phyloP scores from a whole-genome alignment of 352 stramenopile genomes.

The Phytopythium montanum region DNA sequence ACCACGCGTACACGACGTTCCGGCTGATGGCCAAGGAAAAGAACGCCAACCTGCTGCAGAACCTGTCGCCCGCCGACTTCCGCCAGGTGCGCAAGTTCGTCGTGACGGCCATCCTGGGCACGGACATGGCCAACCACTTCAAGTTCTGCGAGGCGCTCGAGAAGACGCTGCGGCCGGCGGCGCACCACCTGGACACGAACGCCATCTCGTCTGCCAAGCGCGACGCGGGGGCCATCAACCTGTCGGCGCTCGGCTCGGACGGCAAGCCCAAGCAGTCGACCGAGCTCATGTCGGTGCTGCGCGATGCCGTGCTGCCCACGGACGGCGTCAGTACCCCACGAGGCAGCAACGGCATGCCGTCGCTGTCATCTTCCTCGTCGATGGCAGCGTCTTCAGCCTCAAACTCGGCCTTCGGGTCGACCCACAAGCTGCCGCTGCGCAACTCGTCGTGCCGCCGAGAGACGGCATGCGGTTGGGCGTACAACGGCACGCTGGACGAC shows the following conservation, averaged over 20 bases:
- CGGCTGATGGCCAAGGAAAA: slow-evolving; percentile 82
- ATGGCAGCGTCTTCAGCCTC: too few relatives aligned
- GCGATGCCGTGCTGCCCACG: slow-evolving; percentile 60
- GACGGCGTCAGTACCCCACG: slow-evolving; percentile 38
- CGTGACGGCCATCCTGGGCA: slow-evolving; percentile 84
- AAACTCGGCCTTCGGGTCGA: slow-evolving; percentile 17
- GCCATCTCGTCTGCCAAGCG: slow-evolving; percentile 37
- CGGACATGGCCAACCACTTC: slow-evolving; percentile 90
- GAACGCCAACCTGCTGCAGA: slow-evolving; percentile 81
- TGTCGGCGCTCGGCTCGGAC: background rate
- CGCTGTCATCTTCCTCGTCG: slow-evolving; percentile 7
- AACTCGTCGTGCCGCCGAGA: slow-evolving; percentile 22
- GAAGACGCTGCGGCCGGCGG: slow-evolving; percentile 55
- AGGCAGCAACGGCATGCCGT: slow-evolving; percentile 7
- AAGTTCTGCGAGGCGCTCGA: slow-evolving; percentile 80
- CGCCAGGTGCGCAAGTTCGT: slow-evolving; percentile 87
- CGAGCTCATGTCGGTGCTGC: slow-evolving; percentile 41
- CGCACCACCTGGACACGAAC: slow-evolving; percentile 45
- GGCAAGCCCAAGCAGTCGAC: slow-evolving; percentile 16
- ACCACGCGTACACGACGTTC: slow-evolving; percentile 88
- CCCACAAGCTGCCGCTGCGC: slow-evolving; percentile 12
- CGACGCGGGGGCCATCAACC: slow-evolving; percentile 15
- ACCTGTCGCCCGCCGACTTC: slow-evolving; percentile 65
- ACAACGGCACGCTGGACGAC: slow-evolving; percentile 69
- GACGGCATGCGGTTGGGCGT: slow-evolving; percentile 44